Conservation (phyloP, 305 asterid species). For the Fraxinus albicans region DNA sequence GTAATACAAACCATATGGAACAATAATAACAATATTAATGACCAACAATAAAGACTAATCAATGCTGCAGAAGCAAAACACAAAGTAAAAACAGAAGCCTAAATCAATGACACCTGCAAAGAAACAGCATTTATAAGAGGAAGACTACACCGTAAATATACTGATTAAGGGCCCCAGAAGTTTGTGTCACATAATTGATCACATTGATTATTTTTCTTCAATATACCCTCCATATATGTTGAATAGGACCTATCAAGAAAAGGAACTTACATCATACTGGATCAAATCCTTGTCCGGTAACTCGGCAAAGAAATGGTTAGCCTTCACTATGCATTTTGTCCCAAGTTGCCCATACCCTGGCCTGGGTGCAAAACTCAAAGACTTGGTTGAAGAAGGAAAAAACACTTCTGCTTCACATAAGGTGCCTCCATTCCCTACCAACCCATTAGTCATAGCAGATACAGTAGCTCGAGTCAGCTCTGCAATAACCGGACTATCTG, state of each 20-base stretch:
- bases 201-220: conserved; percentile 22
- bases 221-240: conserved; percentile 13
- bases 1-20: conserved; percentile 19
- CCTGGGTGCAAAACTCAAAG: conserved; percentile 67
- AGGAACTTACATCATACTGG: conserved; percentile 90
- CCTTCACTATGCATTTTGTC: conserved; percentile 88
- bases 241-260: conserved; percentile 22
- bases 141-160: conserved; percentile 34
- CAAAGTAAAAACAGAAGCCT: conserved; percentile 29
- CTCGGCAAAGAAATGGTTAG: conserved; percentile 95
- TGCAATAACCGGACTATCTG: conserved; percentile 43
- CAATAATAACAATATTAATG: conserved; percentile 36
- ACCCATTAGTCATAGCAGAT: conserved; percentile 29
- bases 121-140: conserved; percentile 24
- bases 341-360: conserved; percentile 95
- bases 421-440: conserved; percentile 28
- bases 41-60: conserved; percentile 39
- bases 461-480: conserved; percentile 35
- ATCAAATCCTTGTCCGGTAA: conserved; percentile 89
- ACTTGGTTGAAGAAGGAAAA: conserved; percentile 75
- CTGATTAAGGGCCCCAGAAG: conserved; percentile 42
- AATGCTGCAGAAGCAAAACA: conserved; percentile 45
- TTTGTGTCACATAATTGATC: conserved; percentile 31
- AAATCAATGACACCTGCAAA: conserved; percentile 5
- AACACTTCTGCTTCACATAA: conserved; percentile 37